Conservation (phyloP, 2,329 filamentous ascomycete genomes). For the Diplocarpon rosae region DNA sequence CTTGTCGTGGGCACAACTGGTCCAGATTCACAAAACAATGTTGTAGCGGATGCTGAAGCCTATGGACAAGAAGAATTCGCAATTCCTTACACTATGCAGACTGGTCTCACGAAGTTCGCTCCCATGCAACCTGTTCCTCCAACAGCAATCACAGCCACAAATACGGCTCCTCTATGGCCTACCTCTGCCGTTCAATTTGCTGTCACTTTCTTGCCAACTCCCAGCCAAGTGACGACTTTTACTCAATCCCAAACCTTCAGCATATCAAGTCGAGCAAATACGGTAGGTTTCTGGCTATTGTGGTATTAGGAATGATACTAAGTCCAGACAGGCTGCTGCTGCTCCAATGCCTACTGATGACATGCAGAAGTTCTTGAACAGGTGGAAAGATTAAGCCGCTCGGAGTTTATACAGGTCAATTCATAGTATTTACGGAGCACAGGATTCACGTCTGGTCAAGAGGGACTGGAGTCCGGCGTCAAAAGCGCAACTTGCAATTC, state of each 20-base stretch:
- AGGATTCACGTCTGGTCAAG: too few species aligned
- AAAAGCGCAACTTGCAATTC: too few species aligned
- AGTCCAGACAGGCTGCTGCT: conserved; percentile 20
- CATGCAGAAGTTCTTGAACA: conserved; percentile 29
- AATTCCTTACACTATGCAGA: conserved; percentile 28
- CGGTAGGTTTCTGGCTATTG: conserved; percentile 19
- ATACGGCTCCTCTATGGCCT: conserved; percentile 28
- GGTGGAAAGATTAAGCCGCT: conserved; percentile 29
- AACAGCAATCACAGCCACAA: conserved; percentile 30
- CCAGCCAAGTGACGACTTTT: conserved; percentile 27
- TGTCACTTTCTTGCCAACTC: conserved; percentile 24
- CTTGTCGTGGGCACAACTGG: conserved; percentile 30
- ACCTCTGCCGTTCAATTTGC: conserved; percentile 28
- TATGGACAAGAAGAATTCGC: neutral
- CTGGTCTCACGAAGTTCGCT: conserved; percentile 29
- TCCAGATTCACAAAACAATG: conserved; percentile 22
- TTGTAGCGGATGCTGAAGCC: conserved; percentile 8
- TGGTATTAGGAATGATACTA: conserved; percentile 2
- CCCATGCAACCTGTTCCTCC: conserved; percentile 31
- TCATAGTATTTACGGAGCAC: too few species aligned
- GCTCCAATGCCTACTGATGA: conserved; percentile 26
- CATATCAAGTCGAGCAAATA: conserved; percentile 28
- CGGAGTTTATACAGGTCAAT: neutral
- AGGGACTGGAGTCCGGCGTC: too few species aligned
- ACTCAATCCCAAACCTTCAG: conserved; percentile 28